These are phyloP conservation scores for Mantamonas sphyraenae DNA, from an alignment of 78 protist species.

Conservation along the genomic window DNA sequence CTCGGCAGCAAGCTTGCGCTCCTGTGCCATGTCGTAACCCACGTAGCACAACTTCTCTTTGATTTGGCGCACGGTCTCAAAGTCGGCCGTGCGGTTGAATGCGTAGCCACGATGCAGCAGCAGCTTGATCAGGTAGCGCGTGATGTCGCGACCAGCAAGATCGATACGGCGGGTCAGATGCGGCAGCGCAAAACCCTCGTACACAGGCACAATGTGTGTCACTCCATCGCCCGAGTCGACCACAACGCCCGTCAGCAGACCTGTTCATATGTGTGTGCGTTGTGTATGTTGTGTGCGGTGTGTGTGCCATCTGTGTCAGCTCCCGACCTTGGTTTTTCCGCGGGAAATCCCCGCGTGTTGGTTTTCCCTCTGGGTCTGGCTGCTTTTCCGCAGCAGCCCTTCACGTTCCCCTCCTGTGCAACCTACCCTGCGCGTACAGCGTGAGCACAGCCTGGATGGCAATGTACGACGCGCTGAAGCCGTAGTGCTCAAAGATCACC, in stretches of 20 bases:
- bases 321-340: too few relatives aligned
- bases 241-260: conserved; percentile 89
- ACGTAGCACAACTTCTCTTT: conserved; percentile 97
- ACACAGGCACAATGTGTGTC: conserved; percentile 98
- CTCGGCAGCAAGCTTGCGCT: conserved; percentile 81
- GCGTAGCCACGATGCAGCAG: conserved; percentile 87
- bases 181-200: conserved; percentile 87
- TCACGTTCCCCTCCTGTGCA: too few relatives aligned
- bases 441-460: conserved; percentile 93
- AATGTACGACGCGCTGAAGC: conserved; percentile 74
- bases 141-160: conserved; percentile 93
- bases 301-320: too few relatives aligned
- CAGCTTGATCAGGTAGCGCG: conserved; percentile 88
- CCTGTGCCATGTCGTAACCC: conserved; percentile 82
- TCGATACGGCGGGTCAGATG: conserved; percentile 85
- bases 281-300: too few relatives aligned
- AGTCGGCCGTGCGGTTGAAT: conserved; percentile 96
- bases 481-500: conserved; percentile 91
- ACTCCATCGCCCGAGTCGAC: conserved; percentile 99
- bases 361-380: too few relatives aligned
- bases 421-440: conserved; percentile 85
- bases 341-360: too few relatives aligned
- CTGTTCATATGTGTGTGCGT: too few relatives aligned
- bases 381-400: too few relatives aligned
- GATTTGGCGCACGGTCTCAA: conserved; percentile 93